Conservation (phyloP, 2,329 filamentous ascomycete genomes). For the Periconia sp. region DNA sequence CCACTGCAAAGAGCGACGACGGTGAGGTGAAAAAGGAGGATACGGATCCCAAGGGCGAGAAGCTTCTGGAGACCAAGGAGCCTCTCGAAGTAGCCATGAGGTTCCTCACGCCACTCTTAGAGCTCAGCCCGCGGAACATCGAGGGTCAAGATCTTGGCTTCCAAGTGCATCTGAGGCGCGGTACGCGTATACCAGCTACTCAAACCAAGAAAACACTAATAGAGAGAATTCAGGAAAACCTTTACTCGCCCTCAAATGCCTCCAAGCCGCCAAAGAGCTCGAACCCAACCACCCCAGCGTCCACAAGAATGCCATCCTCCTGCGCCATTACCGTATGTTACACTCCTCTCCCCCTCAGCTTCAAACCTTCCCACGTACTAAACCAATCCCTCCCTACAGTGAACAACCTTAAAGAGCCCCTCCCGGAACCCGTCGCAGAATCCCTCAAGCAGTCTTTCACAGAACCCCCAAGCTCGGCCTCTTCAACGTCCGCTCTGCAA, state of each 20-base stretch:
- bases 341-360: constrained; percentile 43
- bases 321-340: constrained; percentile 60
- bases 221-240: constrained; percentile 68
- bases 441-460: constrained; percentile 70
- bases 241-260: constrained; percentile 81
- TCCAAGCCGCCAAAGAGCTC: constrained; percentile 71
- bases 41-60: constrained; percentile 79
- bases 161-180: constrained; percentile 81
- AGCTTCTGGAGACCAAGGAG: constrained; percentile 77
- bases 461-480: constrained; percentile 55
- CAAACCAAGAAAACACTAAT: not conserved
- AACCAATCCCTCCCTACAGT: constrained; percentile 21
- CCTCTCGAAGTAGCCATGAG: constrained; percentile 86
- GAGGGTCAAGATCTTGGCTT: constrained; percentile 85
- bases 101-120: constrained; percentile 78
- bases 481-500: constrained; percentile 50
- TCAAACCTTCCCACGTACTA: not conserved
- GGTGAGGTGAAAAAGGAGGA: constrained; percentile 81
- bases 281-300: constrained; percentile 70
- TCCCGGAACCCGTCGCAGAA: constrained; percentile 68
- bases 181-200: constrained; percentile 56
- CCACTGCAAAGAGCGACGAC: constrained; percentile 62
- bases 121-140: constrained; percentile 78
- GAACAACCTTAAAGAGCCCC: constrained; percentile 45
- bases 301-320: constrained; percentile 72